Percentiles rank a stretch among this genome's conserved stretches.
These are phyloP conservation scores for Rhizopus delemar DNA, from an alignment of 371 early-diverging fungal genomes.

Conservation along the genomic window DNA sequence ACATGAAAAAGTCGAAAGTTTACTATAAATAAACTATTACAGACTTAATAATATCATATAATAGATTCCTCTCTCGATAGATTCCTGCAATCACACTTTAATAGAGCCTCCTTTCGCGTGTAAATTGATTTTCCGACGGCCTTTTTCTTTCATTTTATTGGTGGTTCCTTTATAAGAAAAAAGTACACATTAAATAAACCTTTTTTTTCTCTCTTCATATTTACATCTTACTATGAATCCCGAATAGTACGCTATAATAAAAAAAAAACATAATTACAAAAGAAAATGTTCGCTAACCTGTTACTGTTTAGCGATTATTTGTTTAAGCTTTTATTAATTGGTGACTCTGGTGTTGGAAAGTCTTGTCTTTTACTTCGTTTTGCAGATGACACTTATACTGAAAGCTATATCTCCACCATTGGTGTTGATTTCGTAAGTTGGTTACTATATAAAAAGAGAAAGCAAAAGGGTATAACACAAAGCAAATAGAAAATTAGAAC, in stretches of 20 bases:
- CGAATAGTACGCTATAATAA: neutral
- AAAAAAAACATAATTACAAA: too few relatives aligned
- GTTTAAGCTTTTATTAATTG: constrained; percentile 98
- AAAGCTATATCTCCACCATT: constrained; percentile 98
- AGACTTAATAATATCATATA: too few relatives aligned
- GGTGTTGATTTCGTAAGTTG: constrained; percentile 92
- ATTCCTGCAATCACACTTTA: too few relatives aligned
- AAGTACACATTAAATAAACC: too few relatives aligned
- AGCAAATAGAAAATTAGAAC: constrained; percentile 94
- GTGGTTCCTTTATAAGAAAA: too few relatives aligned
- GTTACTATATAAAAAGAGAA: neutral
- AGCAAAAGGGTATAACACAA: neutral
- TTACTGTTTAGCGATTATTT: constrained; percentile 83
- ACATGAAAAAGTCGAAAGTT: too few relatives aligned
- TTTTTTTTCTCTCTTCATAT: too few relatives aligned
- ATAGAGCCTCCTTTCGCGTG: too few relatives aligned
- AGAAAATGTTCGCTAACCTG: neutral
- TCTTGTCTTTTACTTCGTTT: constrained; percentile 97
- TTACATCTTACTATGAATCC: neutral
- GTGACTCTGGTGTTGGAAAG: constrained; percentile 99
- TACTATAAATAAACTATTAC: too few relatives aligned
- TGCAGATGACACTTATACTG: constrained; percentile 98
- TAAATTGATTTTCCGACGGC: too few relatives aligned
- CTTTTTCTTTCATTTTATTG: too few relatives aligned
- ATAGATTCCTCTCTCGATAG: too few relatives aligned